A percentile compares a stretch with the other conserved stretches of the same genome.
Evolutionary conservation across 129 eudicot species (phyloP).

Genomic region (Pseudognaphalium luteoalbum): DNA sequence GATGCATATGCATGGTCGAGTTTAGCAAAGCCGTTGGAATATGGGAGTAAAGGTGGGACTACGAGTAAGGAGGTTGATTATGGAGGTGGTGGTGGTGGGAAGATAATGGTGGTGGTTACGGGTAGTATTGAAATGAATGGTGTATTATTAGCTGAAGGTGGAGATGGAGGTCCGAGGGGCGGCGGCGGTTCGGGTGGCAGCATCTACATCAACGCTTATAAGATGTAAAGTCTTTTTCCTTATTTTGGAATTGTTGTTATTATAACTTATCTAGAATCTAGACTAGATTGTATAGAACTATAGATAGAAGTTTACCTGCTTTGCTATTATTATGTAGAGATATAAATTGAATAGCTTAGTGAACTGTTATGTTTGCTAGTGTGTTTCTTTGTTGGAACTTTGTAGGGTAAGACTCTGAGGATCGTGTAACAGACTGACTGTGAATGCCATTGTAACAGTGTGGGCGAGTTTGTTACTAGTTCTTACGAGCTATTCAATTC

Average conservation of each 20-base stretch:
- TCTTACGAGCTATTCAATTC: not conserved
- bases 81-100: slow-evolving; percentile 97
- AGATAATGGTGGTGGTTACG: slow-evolving; percentile 48
- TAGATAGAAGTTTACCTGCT: not conserved
- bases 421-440: not conserved
- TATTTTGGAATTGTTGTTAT: slow-evolving; percentile 3
- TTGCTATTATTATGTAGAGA: slow-evolving; percentile 18
- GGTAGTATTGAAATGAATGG: slow-evolving; percentile 67
- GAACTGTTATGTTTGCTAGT: slow-evolving; percentile 10
- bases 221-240: slow-evolving; percentile 54
- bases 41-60: slow-evolving; percentile 94
- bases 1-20: slow-evolving; percentile 80
- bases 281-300: slow-evolving; percentile 5
- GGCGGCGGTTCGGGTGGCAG: slow-evolving; percentile 99
- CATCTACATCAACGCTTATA: slow-evolving; percentile 71
- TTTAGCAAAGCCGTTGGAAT: slow-evolving; percentile 62
- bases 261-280: slow-evolving; percentile 11
- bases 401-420: not conserved
- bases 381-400: not conserved
- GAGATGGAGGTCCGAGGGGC: slow-evolving; percentile 72
- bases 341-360: slow-evolving; percentile 3
- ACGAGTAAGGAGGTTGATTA: slow-evolving; percentile 77
- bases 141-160: slow-evolving; percentile 80
- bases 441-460: slow-evolving; percentile 15
- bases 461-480: not conserved